phyloP scores from a whole-genome alignment of 768 basidiomycete species.

The Gautieria morchelliformis region DNA sequence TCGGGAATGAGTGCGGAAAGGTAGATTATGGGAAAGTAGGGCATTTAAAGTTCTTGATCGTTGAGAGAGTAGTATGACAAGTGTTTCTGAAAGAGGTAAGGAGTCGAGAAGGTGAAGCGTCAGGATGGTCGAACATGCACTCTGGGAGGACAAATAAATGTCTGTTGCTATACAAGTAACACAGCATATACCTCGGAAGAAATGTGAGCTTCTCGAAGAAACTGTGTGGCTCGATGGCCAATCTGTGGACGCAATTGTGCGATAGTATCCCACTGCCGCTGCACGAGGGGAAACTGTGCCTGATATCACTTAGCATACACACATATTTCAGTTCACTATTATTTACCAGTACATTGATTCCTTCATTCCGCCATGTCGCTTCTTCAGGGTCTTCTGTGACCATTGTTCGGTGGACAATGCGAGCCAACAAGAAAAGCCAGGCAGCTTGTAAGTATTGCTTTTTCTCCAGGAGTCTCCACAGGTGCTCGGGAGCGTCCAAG shows the following conservation, averaged over 20 bases:
- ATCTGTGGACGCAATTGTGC: conserved; percentile 84
- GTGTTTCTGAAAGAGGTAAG: conserved; percentile 62
- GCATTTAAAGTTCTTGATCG: conserved; percentile 49
- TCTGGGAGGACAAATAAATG: conserved; percentile 29
- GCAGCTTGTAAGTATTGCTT: conserved; percentile 75
- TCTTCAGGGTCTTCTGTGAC: conserved; percentile 54
- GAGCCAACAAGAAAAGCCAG: conserved; percentile 78
- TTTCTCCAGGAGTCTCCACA: conserved; percentile 80
- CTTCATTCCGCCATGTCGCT: conserved; percentile 45
- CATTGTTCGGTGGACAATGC: conserved; percentile 75
- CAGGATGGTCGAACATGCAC: conserved; percentile 66
- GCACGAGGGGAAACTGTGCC: conserved; percentile 82
- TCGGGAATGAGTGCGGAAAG: not conserved
- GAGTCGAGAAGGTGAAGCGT: conserved; percentile 88
- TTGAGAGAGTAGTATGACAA: conserved; percentile 63
- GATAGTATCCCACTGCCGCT: conserved; percentile 89
- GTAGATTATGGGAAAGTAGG: conserved; percentile 20
- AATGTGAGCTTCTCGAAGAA: conserved; percentile 53
- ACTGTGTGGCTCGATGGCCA: conserved; percentile 75
- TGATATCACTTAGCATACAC: conserved; percentile 19
- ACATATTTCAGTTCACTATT: not conserved
- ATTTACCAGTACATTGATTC: conserved; percentile 55
- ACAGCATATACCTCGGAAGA: conserved; percentile 39
- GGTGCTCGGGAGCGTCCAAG: conserved; percentile 82
- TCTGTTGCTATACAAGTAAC: not conserved